These are phyloP conservation scores for Bryum argenteum DNA, from an alignment of 225 moss, liverwort and hornwort species.

Conservation along the genomic window DNA sequence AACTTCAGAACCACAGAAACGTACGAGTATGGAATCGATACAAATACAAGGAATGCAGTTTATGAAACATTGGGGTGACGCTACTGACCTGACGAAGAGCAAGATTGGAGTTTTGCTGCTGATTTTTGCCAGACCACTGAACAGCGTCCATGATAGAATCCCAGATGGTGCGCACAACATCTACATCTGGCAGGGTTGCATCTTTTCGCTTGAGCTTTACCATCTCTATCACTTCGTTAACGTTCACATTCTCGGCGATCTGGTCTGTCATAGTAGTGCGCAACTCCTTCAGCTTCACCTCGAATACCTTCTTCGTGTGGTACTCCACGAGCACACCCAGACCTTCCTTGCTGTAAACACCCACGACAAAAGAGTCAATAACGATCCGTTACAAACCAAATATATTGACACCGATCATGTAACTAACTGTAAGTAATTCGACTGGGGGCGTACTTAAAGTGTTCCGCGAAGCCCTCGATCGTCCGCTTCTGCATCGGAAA, in stretches of 20 bases:
- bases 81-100: conserved; percentile 75
- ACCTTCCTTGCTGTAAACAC: conserved; percentile 82
- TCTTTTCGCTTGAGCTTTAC: conserved; percentile 86
- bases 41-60: background rate
- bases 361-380: background rate
- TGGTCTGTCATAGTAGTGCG: conserved; percentile 74
- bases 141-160: conserved; percentile 97
- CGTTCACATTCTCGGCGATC: conserved; percentile 83
- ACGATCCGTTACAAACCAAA: background rate
- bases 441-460: conserved; percentile 67
- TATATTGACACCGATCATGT: background rate
- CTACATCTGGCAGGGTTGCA: conserved; percentile 79
- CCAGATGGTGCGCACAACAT: conserved; percentile 93
- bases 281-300: conserved; percentile 92
- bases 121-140: conserved; percentile 97
- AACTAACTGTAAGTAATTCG: background rate
- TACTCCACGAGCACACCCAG: conserved; percentile 87
- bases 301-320: conserved; percentile 94
- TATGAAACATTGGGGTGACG: no score
- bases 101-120: conserved; percentile 92
- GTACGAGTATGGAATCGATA: background rate
- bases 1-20: background rate
- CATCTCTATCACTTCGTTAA: conserved; percentile 84
- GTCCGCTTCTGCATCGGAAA: conserved; percentile 97
- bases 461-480: conserved; percentile 87